Conservation (phyloP, 345 rosid species). For the Abelmoschus esculentus region DNA sequence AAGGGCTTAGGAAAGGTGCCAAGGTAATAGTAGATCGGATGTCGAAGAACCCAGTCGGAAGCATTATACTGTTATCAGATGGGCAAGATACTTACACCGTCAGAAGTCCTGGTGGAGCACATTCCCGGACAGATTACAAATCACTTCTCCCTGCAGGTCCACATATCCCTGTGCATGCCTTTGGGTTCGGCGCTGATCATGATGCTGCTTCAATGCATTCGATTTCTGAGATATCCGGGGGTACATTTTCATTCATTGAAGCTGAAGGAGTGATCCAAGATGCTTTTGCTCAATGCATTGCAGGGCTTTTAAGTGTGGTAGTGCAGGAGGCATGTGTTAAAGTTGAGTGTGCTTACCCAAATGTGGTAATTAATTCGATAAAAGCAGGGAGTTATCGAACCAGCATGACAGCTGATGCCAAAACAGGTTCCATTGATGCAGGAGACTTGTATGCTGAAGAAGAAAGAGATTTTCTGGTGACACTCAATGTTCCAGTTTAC, state of each 20-base stretch:
- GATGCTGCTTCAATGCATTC: conserved; percentile 93
- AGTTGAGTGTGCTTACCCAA: conserved; percentile 46
- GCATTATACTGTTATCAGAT: conserved; percentile 83
- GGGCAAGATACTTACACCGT: conserved; percentile 88
- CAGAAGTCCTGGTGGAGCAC: conserved; percentile 32
- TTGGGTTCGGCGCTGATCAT: conserved; percentile 91
- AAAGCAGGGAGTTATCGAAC: conserved; percentile 79
- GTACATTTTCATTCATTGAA: conserved; percentile 98
- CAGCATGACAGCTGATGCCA: conserved; percentile 29
- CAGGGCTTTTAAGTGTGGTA: conserved; percentile 90
- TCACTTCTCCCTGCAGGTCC: conserved; percentile 57
- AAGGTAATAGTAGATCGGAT: conserved; percentile 65
- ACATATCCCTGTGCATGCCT: conserved; percentile 80
- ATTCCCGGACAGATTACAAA: conserved; percentile 34
- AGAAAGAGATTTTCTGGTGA: conserved; percentile 84
- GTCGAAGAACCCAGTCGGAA: conserved; percentile 75
- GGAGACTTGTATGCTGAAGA: conserved; percentile 98
- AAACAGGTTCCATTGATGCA: conserved; percentile 49
- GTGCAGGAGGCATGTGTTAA: conserved; percentile 61
- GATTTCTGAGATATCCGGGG: conserved; percentile 74
- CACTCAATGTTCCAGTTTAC: conserved; percentile 53
- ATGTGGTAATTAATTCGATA: conserved; percentile 45
- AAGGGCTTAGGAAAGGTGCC: conserved; percentile 86
- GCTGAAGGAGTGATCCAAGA: conserved; percentile 87
- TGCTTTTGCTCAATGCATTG: conserved; percentile 98